phyloP scores from a whole-genome alignment of 139 green algal species.

The Chlorella vulgaris region DNA sequence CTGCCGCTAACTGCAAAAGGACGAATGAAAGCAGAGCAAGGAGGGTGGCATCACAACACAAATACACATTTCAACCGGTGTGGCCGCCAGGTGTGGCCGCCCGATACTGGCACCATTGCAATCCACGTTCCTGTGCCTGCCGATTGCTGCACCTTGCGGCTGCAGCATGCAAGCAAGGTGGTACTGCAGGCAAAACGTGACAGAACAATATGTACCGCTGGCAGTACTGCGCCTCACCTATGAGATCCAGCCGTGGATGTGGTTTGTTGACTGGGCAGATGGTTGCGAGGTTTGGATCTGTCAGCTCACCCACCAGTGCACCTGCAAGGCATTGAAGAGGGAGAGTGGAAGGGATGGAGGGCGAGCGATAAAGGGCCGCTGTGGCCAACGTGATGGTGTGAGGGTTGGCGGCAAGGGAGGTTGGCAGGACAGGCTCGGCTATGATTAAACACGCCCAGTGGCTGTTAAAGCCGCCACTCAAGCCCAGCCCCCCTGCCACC shows the following conservation, averaged over 20 bases:
- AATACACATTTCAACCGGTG: not conserved
- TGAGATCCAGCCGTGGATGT: conserved; percentile 77
- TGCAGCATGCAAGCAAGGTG: too few relatives aligned
- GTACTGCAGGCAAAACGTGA: too few relatives aligned
- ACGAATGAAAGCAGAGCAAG: not conserved
- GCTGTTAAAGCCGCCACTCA: too few relatives aligned
- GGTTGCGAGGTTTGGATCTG: conserved; percentile 82
- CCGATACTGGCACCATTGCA: too few relatives aligned
- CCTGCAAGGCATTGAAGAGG: conserved; percentile 3
- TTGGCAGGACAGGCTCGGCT: too few relatives aligned
- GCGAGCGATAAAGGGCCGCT: not conserved
- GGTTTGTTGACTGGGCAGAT: conserved; percentile 88
- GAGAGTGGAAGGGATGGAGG: not conserved
- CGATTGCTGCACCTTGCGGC: too few relatives aligned
- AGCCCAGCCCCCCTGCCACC: too few relatives aligned
- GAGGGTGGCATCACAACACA: not conserved
- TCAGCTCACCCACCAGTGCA: conserved; percentile 58
- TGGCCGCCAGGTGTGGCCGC: too few relatives aligned
- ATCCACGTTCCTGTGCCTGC: too few relatives aligned
- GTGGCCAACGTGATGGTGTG: too few relatives aligned
- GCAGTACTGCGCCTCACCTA: conserved; percentile 35
- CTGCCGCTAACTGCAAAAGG: conserved; percentile 39
- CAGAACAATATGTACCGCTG: conserved; percentile 43
- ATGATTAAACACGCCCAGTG: too few relatives aligned
- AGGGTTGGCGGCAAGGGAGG: too few relatives aligned